These are phyloP conservation scores for Tylopilus felleus DNA, from an alignment of 768 basidiomycete genomes.

Conservation along the genomic window DNA sequence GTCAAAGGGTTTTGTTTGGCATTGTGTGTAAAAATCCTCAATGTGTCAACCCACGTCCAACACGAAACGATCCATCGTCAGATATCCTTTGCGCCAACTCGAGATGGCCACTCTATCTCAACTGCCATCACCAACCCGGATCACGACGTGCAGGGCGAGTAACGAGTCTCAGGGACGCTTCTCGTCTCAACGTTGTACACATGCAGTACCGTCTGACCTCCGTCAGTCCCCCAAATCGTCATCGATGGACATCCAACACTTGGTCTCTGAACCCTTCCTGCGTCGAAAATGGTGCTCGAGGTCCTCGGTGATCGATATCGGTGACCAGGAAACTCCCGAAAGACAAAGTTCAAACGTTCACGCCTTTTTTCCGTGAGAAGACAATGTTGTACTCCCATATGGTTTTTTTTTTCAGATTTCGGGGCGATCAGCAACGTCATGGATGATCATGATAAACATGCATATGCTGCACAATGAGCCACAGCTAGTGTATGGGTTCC, in stretches of 20 bases:
- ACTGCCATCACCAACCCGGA: constrained; percentile 1
- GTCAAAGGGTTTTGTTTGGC: constrained; percentile 1
- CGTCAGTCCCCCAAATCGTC: not conserved
- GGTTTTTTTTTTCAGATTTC: not conserved
- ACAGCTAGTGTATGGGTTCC: no score
- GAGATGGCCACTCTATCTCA: not conserved
- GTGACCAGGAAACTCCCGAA: not conserved
- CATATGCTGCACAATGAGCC: not conserved
- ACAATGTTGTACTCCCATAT: constrained; percentile 8
- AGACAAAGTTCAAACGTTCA: not conserved
- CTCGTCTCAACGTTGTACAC: not conserved
- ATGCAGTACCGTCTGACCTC: constrained; percentile 7
- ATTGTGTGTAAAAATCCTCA: constrained; percentile 4
- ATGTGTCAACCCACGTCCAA: not conserved
- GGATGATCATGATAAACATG: not conserved
- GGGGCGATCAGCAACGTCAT: constrained; percentile 4
- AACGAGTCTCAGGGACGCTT: constrained; percentile 9
- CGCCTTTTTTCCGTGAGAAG: not conserved
- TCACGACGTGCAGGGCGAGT: constrained; percentile 6
- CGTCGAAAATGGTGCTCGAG: not conserved
- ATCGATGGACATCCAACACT: not conserved
- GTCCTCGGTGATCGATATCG: constrained; percentile 3
- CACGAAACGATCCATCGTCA: not conserved
- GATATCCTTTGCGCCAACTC: not conserved
- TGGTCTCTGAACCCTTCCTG: constrained; percentile 5